Base-by-base conservation (phyloP, 2,329 filamentous ascomycete species). In the Pleomassaria siparia region DNA sequence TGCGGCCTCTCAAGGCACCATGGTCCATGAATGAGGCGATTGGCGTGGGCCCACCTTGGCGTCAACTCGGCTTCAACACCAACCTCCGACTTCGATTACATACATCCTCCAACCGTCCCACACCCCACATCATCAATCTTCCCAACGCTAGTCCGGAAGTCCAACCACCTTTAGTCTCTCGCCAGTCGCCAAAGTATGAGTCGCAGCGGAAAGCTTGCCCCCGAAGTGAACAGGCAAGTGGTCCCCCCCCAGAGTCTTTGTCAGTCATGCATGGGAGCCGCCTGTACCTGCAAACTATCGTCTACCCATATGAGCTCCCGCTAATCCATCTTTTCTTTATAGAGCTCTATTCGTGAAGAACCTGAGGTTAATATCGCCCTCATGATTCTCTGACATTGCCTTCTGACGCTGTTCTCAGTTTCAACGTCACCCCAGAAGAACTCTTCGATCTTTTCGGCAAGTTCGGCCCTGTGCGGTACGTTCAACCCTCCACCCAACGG, bases 331-430 rank as follows among this genome's bases (percentile, higher is more conserved):
- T 35, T 13, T 47, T 36, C 35, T 46, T 16, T 50, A 40, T 55
- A 96, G 92, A 86, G 92, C 94, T 87, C 89, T 99, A 80, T 97
- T 97, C 84, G 92, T 97, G 70, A 97, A 97, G 89, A 97, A 99
- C 84, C 84, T 97, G 80, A 95, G 89, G 90, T 95, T 75, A 42
- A 59, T 47, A n/a, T 16, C 16, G 36, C 26, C 15, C 4, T n/a
- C 22, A 13, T 10, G 7, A n/a, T 24, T 21, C 8, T 5, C 9
- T 39, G 15, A 26, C 7, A n/a, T 18, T 18, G 32, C 15, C 30
- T 40, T 49, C 60, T 66, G 43, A 62, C 50, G 11, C 18, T 24
- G 11, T 22, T 9, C 22, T 12, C 61, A 95, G 91, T 87, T 97
- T 96, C 84, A 96, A 95, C 88, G 91, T 99, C 70, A 94, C 91